A percentile compares a stretch with the other conserved stretches of the same genome.
phyloP scores from a whole-genome alignment of 2,329 filamentous ascomycete species.

The Ilyonectria sp. region DNA sequence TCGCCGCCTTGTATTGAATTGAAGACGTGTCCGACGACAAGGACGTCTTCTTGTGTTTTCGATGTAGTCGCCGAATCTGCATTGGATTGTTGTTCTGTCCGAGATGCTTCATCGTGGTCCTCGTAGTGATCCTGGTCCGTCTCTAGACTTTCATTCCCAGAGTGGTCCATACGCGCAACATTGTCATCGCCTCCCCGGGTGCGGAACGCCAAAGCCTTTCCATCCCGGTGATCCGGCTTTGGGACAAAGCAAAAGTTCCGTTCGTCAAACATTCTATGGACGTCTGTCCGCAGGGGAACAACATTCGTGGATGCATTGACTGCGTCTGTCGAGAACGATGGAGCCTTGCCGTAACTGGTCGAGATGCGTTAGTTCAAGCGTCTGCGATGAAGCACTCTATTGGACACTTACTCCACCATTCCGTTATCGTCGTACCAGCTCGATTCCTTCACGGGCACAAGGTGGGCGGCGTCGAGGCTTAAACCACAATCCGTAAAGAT shows the following conservation, averaged over 20 bases:
- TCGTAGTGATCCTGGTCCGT: too few relatives aligned
- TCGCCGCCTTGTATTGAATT: neutral
- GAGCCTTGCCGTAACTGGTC: slow-evolving; percentile 7
- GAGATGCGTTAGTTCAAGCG: neutral
- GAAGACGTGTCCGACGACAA: slow-evolving; percentile 3
- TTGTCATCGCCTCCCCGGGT: slow-evolving; percentile 1
- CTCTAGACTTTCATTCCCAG: too few relatives aligned
- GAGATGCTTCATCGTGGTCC: neutral
- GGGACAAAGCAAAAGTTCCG: slow-evolving; percentile 8
- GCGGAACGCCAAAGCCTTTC: neutral
- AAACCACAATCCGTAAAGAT: neutral
- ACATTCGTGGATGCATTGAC: slow-evolving; percentile 7
- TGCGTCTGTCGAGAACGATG: slow-evolving; percentile 7
- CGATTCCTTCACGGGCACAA: slow-evolving; percentile 9
- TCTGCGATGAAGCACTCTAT: neutral
- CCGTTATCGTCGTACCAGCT: slow-evolving; percentile 4
- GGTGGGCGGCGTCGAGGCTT: slow-evolving; percentile 5
- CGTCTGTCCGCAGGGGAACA: slow-evolving; percentile 2
- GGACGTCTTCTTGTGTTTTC: neutral
- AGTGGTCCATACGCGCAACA: neutral
- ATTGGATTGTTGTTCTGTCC: neutral
- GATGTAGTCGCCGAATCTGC: neutral
- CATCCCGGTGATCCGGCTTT: too few relatives aligned
- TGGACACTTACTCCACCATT: slow-evolving; percentile 2
- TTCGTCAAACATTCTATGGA: slow-evolving; percentile 17